phyloP scores from a whole-genome alignment of 305 asterid species.

The Andrographis paniculata region DNA sequence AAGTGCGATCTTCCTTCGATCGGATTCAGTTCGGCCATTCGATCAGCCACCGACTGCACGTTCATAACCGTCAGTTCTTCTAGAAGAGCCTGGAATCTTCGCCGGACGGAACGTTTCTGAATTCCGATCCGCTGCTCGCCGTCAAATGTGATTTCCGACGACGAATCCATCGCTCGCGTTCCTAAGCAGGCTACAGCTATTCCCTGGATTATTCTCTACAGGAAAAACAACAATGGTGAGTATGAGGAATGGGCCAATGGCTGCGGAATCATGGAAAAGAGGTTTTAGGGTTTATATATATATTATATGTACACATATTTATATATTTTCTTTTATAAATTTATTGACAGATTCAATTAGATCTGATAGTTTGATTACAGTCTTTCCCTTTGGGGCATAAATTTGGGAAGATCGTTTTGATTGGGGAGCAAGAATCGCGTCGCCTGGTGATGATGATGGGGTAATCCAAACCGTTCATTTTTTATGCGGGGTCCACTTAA shows the following conservation, averaged over 20 bases:
- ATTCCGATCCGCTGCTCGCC: not conserved
- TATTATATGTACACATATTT: not conserved
- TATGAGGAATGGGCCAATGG: not conserved
- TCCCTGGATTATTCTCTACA: not conserved
- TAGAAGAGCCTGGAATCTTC: constrained; percentile 14
- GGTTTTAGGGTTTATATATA: not conserved
- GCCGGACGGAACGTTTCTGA: constrained; percentile 19
- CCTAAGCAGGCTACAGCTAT: too few relatives aligned
- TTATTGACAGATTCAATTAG: not conserved
- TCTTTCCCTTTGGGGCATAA: too few relatives aligned
- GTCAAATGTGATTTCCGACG: constrained; percentile 3
- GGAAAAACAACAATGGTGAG: not conserved
- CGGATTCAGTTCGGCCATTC: constrained; percentile 17
- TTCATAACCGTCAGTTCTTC: constrained; percentile 17
- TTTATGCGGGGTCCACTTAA: too few relatives aligned
- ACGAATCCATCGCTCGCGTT: constrained; percentile 4
- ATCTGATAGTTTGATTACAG: too few relatives aligned
- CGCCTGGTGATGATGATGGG: too few relatives aligned
- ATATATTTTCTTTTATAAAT: too few relatives aligned
- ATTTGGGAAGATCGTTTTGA: not conserved
- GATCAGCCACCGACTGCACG: constrained; percentile 13
- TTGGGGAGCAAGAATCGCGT: not conserved
- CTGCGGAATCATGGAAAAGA: not conserved
- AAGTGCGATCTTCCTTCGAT: constrained; percentile 22
- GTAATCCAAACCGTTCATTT: too few relatives aligned